A percentile compares a stretch with the other conserved stretches of the same genome.
These are phyloP conservation scores for Actinomortierella ambigua DNA, from an alignment of 371 early-diverging fungal genomes.

Conservation along the genomic window DNA sequence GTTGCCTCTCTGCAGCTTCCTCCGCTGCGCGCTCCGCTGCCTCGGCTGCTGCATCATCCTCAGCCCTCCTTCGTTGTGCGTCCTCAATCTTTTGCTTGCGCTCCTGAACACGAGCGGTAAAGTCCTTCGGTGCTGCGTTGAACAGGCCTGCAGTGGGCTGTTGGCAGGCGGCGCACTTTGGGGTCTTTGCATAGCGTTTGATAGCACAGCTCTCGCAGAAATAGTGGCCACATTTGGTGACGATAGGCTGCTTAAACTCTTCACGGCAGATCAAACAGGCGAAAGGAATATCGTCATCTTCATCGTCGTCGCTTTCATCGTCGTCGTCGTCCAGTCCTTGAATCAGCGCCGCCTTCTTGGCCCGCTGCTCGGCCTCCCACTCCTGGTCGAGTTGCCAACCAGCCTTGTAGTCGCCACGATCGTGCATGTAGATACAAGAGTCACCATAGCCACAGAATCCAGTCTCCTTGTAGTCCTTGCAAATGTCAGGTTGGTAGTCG, in stretches of 20 bases:
- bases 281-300: conserved; percentile 84
- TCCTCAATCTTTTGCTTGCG: conserved; percentile 40
- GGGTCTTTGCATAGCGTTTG: conserved; percentile 74
- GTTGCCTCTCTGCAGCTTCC: conserved; percentile 1
- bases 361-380: conserved; percentile 88
- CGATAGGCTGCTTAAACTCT: conserved; percentile 86
- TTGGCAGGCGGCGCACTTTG: conserved; percentile 93
- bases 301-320: conserved; percentile 58
- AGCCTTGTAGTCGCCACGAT: conserved; percentile 94
- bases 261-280: conserved; percentile 92
- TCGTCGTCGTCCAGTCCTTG: conserved; percentile 52
- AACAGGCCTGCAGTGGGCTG: conserved; percentile 87
- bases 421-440: conserved; percentile 96
- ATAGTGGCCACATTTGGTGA: conserved; percentile 91
- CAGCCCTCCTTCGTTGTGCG: conserved; percentile 22
- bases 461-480: conserved; percentile 97
- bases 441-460: conserved; percentile 98
- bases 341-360: conserved; percentile 55
- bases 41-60: conserved; percentile 45
- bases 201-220: conserved; percentile 97
- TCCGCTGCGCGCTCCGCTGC: conserved; percentile 19
- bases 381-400: conserved; percentile 96
- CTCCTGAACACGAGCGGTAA: conserved; percentile 69
- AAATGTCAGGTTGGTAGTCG: conserved; percentile 97
- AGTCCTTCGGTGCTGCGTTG: conserved; percentile 75